Evolutionary conservation across 1,284 basidiomycete genomes (phyloP), one percentile per base, ranked within the genome.

Genomic region (Naganishia cerealis): DNA sequence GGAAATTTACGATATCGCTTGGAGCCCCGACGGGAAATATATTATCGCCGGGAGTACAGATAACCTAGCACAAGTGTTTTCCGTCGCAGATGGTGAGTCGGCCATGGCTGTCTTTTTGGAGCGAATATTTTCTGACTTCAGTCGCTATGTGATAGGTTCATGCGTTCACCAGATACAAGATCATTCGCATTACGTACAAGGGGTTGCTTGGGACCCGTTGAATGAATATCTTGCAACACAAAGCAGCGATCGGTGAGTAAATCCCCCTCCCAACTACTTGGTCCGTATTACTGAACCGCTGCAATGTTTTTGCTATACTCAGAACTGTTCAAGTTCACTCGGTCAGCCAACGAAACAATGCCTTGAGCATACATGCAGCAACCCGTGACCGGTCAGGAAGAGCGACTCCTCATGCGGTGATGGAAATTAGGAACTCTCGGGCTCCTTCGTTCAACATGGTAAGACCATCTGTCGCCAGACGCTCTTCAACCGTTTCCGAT

Each of bases 1-100:
- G 86, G 94, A 98, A 79, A 92, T 99, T 13, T 98, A 99, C 78
- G 95, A 99, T 79, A 84, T 99, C 55, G 92, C 94, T 0, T 99
- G 95, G 95, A 94, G 92, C 72, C 96, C 96, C 0, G 89, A 90
- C 29, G 93, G 94, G 56, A 91, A 95, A 73, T 94, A 91, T 72
- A 86, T 99, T 69, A 87, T 98, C 61, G 90, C 93, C 15, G 95
- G 95, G 10, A 94, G 92, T 74, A 98, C 95, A 4, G 96, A 99
- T 79, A 97, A 98, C 76, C 91, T 90, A 2, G 94, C 94, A 0
- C 84, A 92, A 56, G 88, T 97, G 66, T 94, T 91, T 80, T 86
- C 87, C 24, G 84, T 88, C 2, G 83, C 81, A 21, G 90, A 94
- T 76, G 92, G 91, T 89, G 71, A 68, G 77, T 79, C 62, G 33